Evolutionary conservation across 257 asterid species (phyloP), one percentile per base, ranked within the genome.

Genomic region (Solanum chmielewskii): DNA sequence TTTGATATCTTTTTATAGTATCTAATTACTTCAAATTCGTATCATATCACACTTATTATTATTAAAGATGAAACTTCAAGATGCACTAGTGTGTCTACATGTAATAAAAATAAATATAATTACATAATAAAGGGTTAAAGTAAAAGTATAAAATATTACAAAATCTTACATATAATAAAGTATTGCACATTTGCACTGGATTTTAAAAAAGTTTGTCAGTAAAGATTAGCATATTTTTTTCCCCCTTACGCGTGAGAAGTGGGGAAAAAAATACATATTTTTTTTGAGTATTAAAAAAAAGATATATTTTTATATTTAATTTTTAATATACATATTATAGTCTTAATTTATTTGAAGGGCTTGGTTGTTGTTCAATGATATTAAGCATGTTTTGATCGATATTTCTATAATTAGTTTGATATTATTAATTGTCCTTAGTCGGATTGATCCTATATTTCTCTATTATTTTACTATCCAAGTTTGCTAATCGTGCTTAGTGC

Each of bases 41-140:
- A 10, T 21, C 0, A 4, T 2, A 18, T 9, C 5, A 18, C 4
- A 0, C 1, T 29, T 5, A 64, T 64, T 64, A 21, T 29, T 5
- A 64, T 64, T 64, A 21, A 62, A n/a, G 76, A 74, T 8, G 7
- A 35, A 20, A 8, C 39, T 11, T 20, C 42, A 23, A 75, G 35
- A 11, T 41, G 59, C 12, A 74, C 42, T 70, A 16, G 23, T 69
- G 2, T 23, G 47, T 23, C 16, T 42, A 10, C 29, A 0, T n/a
- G 15, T 25, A 56, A 7, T 20, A 18, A 2, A 35, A 37, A 37
- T 37, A 37, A 37, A 37, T 37, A 37, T 37, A 37, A 37, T 35
- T 37, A 37, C 39, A 56, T 18, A 56, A 56, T 56, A 44, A 44
- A 80, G 29, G 11, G 42, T 29, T 41, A 49, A 47, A 29, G 29